A percentile compares a stretch with the other conserved stretches of the same genome.
Conservation (phyloP, 192 early-diverging fungal genomes). For the Entomortierella beljakovae region DNA sequence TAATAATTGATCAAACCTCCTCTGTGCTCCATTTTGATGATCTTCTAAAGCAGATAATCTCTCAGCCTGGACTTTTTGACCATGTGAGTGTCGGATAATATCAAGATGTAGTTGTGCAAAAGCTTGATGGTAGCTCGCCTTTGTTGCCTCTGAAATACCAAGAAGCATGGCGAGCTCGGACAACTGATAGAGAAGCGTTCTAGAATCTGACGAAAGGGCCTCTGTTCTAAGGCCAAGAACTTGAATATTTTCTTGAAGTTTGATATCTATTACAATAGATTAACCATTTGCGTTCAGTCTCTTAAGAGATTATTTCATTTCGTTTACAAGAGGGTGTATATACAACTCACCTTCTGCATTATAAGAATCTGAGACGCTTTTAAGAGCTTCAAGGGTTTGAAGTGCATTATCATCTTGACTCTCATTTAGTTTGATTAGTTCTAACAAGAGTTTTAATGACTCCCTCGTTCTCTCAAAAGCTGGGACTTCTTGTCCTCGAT, state of each 20-base stretch:
- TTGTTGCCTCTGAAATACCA: conserved; percentile 14
- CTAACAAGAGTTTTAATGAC: not conserved
- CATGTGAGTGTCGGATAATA: not conserved
- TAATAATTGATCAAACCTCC: conserved; percentile 7
- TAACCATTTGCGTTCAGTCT: too few species aligned
- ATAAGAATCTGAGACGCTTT: not conserved
- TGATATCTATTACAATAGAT: conserved; percentile 11
- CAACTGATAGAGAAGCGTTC: not conserved
- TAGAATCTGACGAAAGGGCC: not conserved
- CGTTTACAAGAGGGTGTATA: not conserved
- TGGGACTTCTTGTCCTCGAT: conserved; percentile 9
- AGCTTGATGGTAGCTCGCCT: conserved; percentile 11
- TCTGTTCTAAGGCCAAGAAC: conserved; percentile 13
- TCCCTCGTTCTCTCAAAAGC: conserved; percentile 31
- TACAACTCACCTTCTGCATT: conserved; percentile 16
- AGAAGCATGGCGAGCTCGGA: conserved; percentile 36
- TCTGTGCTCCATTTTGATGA: not conserved
- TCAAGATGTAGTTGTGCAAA: conserved; percentile 21
- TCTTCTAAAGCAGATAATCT: not conserved
- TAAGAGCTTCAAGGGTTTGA: conserved; percentile 10
- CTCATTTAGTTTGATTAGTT: conserved; percentile 23
- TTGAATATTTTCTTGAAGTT: conserved; percentile 20
- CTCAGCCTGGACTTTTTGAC: not conserved
- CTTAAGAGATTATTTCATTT: too few species aligned
- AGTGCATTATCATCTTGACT: conserved; percentile 12